Evolutionary conservation across 2,329 filamentous ascomycete species (phyloP), one percentile per base, ranked within the genome.

Genomic region (Dactylellina leptospora): DNA sequence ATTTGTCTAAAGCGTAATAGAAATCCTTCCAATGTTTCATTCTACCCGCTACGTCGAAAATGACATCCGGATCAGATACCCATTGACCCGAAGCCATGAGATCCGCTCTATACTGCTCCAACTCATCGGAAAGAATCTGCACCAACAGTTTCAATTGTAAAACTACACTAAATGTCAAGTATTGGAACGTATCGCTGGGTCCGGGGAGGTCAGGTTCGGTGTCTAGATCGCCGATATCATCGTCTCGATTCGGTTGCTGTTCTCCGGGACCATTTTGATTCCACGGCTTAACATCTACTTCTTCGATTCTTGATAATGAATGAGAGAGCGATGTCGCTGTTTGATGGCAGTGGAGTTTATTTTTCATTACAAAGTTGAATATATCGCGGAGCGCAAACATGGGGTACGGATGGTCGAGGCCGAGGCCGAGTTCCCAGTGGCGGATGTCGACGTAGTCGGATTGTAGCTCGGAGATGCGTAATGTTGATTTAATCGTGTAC

Each of bases 271-370:
- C n/a, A n/a, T n/a, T 18, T n/a, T 38, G 6, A 30, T 23, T 33
- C 55, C 47, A 60, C 8, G 44, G 6, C 9, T 6, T 28, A 1
- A 54, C 22, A 28, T 69, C 54, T 2, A 60, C 23, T 60, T 69
- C 30, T 13, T 54, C 18, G 8, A 69, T 51, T 6, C 18, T 28
- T 3, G 47, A 47, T 16, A 69, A 20, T 9, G 30, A 33, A 10
- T 33, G 40, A 20, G 38, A 45, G 4, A 69, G 18, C 11, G 25
- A 16, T 2, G 61, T 9, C 22, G n/a, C n/a, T 4, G 20, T 33
- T 1, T 11, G 23, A 5, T 60, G 25, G 25, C 63, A 69, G 48
- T 69, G 63, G 10, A 69, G 18, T 33, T n/a, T 61, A 16, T 69
- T 48, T 13, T 42, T 16, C 1, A 18, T 30, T 9, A 55, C 16